phyloP scores from a whole-genome alignment of 1,284 basidiomycete genomes.

The Athelia psychrophila region DNA sequence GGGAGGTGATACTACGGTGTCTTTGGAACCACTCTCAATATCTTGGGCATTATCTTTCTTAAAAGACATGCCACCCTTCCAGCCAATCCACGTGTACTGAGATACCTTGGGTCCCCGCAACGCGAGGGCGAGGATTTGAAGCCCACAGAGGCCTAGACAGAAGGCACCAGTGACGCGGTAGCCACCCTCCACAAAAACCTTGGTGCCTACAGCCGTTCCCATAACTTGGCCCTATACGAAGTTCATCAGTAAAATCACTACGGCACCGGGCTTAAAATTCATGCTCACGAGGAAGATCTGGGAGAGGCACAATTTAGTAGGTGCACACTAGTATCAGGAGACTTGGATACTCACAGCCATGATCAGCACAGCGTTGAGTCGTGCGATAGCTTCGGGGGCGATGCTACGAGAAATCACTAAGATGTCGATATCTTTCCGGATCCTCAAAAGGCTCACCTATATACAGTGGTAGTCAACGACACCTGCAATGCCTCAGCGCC shows the following conservation, averaged over 20 bases:
- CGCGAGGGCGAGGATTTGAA: conserved; percentile 17
- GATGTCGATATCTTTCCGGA: too few relatives aligned
- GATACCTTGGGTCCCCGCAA: conserved; percentile 20
- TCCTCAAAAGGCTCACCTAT: too few relatives aligned
- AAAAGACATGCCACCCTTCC: background rate
- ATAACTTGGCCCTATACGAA: conserved; percentile 29
- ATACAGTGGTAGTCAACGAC: too few relatives aligned
- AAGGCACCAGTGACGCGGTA: conserved; percentile 33
- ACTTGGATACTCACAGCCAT: conserved; percentile 23
- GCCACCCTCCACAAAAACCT: conserved; percentile 33
- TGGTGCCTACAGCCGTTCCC: conserved; percentile 36
- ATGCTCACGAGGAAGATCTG: conserved; percentile 19
- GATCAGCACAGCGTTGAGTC: conserved; percentile 42
- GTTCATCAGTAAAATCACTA: conserved; percentile 44
- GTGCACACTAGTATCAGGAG: conserved; percentile 7
- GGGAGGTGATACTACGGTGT: too few relatives aligned
- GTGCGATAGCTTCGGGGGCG: conserved; percentile 29
- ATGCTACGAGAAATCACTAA: conserved; percentile 5
- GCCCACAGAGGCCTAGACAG: conserved; percentile 29
- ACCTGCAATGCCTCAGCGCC: too few relatives aligned
- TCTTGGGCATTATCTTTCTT: too few relatives aligned
- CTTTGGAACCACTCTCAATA: too few relatives aligned
- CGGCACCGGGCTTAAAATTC: conserved; percentile 3
- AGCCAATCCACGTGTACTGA: conserved; percentile 23
- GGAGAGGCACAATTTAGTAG: background rate